Percentiles rank a stretch among this genome's conserved stretches.
Conservation (phyloP, 139 green algal genomes). For the Tetraselmis chui region DNA sequence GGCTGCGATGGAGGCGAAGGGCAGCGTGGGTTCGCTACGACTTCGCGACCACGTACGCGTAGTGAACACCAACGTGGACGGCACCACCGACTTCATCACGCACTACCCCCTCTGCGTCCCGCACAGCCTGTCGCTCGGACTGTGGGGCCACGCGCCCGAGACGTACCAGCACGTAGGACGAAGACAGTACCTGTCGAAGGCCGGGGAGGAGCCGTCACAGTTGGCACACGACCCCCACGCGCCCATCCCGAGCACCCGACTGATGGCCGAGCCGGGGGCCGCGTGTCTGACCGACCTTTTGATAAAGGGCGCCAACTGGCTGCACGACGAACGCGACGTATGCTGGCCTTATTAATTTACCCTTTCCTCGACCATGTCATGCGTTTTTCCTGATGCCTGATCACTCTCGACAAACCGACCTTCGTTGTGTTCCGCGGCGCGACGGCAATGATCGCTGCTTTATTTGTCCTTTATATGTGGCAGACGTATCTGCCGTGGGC, state of each 20-base stretch:
- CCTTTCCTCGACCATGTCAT: too few species aligned
- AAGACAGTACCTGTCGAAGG: neutral
- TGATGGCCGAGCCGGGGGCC: neutral
- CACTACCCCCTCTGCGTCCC: neutral
- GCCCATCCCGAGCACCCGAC: neutral
- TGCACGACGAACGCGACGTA: neutral
- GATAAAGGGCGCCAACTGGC: neutral
- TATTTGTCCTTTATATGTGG: too few species aligned
- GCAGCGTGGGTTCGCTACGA: neutral
- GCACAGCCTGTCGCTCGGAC: neutral
- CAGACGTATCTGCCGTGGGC: neutral
- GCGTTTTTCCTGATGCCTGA: too few species aligned
- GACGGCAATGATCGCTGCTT: too few species aligned
- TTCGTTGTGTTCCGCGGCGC: too few species aligned
- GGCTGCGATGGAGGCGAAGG: too few species aligned
- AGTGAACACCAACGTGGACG: neutral
- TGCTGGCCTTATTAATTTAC: too few species aligned
- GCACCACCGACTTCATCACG: neutral
- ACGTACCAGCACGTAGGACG: neutral
- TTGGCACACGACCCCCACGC: too few species aligned
- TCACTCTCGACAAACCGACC: too few species aligned
- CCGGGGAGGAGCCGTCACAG: neutral
- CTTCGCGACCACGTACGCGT: neutral
- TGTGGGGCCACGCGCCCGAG: neutral
- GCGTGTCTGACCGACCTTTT: neutral